phyloP scores from a whole-genome alignment of 1,139 yeast genomes.

The Arxiozyma bovina region DNA sequence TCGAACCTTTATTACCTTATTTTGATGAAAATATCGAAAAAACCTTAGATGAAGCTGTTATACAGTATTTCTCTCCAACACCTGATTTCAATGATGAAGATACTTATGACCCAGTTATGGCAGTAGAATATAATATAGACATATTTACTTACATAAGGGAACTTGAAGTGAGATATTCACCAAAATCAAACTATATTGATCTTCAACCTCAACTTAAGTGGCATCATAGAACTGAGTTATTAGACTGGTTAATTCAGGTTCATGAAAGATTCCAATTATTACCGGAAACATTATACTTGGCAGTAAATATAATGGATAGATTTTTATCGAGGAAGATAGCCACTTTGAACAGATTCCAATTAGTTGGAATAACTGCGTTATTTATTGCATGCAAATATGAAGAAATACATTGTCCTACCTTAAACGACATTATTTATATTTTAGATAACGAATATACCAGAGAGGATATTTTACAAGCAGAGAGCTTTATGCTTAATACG shows the following conservation, averaged over 20 bases:
- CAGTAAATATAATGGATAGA: slow-evolving; percentile 85
- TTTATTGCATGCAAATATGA: slow-evolving; percentile 94
- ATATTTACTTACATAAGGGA: slow-evolving; percentile 77
- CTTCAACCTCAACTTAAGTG: slow-evolving; percentile 79
- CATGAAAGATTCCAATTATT: slow-evolving; percentile 78
- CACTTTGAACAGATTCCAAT: slow-evolving; percentile 74
- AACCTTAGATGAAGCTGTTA: slow-evolving; percentile 4
- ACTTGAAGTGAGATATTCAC: slow-evolving; percentile 62
- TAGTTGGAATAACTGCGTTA: slow-evolving; percentile 91
- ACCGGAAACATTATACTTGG: slow-evolving; percentile 82
- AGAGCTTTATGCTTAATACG: slow-evolving; percentile 83
- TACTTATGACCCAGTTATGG: slow-evolving; percentile 86
- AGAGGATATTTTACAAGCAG: slow-evolving; percentile 83
- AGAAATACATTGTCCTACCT: slow-evolving; percentile 89
- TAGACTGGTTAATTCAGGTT: slow-evolving; percentile 94
- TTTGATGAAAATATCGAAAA: neutral
- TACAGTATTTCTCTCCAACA: slow-evolving; percentile 12
- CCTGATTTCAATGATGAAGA: slow-evolving; percentile 82
- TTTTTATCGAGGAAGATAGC: slow-evolving; percentile 68
- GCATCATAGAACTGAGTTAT: slow-evolving; percentile 77
- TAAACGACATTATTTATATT: slow-evolving; percentile 90
- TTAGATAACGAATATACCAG: slow-evolving; percentile 78
- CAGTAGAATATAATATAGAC: slow-evolving; percentile 83
- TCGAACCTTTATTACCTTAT: slow-evolving; percentile 2
- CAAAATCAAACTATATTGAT: slow-evolving; percentile 78